phyloP scores from a whole-genome alignment of 139 green algal species.

The Chlorella sp. region DNA sequence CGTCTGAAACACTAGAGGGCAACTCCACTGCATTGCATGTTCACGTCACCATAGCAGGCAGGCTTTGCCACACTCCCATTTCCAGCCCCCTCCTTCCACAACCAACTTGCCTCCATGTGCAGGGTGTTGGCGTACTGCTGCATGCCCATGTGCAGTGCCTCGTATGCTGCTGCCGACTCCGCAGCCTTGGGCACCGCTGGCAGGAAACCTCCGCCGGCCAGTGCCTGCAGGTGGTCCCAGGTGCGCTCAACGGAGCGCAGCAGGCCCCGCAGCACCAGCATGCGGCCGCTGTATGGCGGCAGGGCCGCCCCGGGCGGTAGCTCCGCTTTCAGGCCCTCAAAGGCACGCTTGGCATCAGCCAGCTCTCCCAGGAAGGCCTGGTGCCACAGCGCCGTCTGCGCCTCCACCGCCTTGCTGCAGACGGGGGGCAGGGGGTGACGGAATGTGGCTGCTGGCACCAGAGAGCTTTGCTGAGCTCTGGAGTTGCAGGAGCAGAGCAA shows the following conservation, averaged over 20 bases:
- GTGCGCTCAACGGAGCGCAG: constrained; percentile 2
- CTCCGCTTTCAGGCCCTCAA: constrained; percentile 16
- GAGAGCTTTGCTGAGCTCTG: no score
- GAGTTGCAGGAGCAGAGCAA: no score
- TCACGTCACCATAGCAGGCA: no score
- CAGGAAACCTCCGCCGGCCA: constrained; percentile 27
- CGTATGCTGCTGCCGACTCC: constrained; percentile 74
- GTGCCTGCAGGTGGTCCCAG: constrained; percentile 8
- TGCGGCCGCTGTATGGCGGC: neutral
- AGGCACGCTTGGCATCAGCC: neutral
- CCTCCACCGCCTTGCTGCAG: constrained; percentile 26
- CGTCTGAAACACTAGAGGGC: no score
- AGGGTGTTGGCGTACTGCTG: constrained; percentile 84
- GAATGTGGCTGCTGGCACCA: no score
- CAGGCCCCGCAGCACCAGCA: neutral
- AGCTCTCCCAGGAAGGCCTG: constrained; percentile 11
- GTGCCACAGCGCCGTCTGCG: constrained; percentile 22
- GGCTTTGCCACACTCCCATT: neutral
- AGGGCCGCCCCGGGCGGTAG: neutral
- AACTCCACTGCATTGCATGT: no score
- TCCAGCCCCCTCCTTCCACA: neutral
- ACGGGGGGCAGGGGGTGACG: neutral
- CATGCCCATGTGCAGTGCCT: constrained; percentile 74
- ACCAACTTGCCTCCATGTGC: constrained; percentile 64
- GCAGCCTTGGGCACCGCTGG: constrained; percentile 67